Percentiles rank a stretch among this genome's conserved stretches.
These are phyloP conservation scores for Penicillium sclerotigenum DNA, from an alignment of 2,329 filamentous ascomycete species.

Conservation along the genomic window DNA sequence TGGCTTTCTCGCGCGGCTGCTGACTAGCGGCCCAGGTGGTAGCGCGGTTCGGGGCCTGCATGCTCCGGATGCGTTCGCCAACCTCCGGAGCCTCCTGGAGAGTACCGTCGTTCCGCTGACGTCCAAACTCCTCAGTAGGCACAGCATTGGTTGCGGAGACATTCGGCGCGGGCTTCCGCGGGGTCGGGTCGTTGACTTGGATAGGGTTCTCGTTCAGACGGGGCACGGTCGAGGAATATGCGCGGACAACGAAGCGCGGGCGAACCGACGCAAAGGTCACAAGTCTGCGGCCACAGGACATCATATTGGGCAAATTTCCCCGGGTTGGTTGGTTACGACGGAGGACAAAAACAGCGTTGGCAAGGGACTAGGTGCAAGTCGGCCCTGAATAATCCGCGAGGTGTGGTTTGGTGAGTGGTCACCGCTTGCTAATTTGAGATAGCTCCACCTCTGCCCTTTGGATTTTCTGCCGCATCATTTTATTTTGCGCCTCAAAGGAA, in stretches of 20 bases:
- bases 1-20: slow-evolving; percentile 73
- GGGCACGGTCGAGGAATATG: slow-evolving; percentile 46
- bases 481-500: background rate
- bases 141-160: slow-evolving; percentile 61
- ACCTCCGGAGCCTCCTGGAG: slow-evolving; percentile 56
- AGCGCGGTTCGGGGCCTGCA: slow-evolving; percentile 83
- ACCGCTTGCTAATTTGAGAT: slow-evolving; percentile 16
- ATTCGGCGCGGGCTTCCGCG: slow-evolving; percentile 49
- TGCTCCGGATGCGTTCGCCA: slow-evolving; percentile 56
- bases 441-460: slow-evolving; percentile 4
- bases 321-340: slow-evolving; percentile 18
- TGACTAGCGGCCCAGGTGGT: slow-evolving; percentile 84
- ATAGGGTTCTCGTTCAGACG: slow-evolving; percentile 41
- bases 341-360: slow-evolving; percentile 20
- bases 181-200: slow-evolving; percentile 59
- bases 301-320: slow-evolving; percentile 38
- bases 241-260: slow-evolving; percentile 32
- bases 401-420: slow-evolving; percentile 31
- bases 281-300: slow-evolving; percentile 47
- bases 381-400: slow-evolving; percentile 26
- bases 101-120: slow-evolving; percentile 40
- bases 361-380: slow-evolving; percentile 11
- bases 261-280: slow-evolving; percentile 45
- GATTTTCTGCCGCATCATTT: slow-evolving; percentile 24
- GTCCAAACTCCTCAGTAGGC: slow-evolving; percentile 46